Evolutionary conservation across 2,329 filamentous ascomycete species (phyloP).

Genomic region (Ophiostoma ips): DNA sequence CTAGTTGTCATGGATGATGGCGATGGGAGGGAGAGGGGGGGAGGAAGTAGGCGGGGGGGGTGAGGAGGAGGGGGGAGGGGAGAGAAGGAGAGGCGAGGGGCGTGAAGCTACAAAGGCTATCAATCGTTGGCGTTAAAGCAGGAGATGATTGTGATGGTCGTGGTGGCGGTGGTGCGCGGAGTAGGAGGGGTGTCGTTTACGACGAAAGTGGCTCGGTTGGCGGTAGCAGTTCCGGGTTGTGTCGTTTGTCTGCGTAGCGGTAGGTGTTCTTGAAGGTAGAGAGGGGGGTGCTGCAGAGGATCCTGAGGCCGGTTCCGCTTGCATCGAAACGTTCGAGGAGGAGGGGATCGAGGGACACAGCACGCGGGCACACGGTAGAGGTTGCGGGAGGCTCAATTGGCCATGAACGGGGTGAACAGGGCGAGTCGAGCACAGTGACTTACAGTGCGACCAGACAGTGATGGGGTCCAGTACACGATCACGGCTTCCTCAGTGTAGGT

Average conservation of each 20-base stretch:
- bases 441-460: neutral
- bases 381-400: slow-evolving; percentile 2
- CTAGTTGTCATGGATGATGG: slow-evolving; percentile 30
- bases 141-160: neutral
- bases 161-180: neutral
- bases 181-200: neutral
- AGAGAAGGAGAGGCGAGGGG: too few relatives aligned
- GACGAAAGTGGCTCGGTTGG: neutral
- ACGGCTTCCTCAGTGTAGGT: too few relatives aligned
- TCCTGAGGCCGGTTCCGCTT: slow-evolving; percentile 10
- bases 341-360: neutral
- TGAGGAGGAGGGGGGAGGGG: too few relatives aligned
- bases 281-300: slow-evolving; percentile 5
- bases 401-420: slow-evolving; percentile 1
- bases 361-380: neutral
- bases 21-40: neutral
- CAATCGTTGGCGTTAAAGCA: neutral
- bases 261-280: neutral
- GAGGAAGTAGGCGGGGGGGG: too few relatives aligned
- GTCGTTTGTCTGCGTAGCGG: neutral
- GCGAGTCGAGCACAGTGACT: neutral
- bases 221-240: neutral
- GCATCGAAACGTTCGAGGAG: slow-evolving; percentile 11
- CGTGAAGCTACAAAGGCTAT: slow-evolving; percentile 1
- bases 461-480: neutral